Percentiles rank a stretch among this genome's conserved stretches.
Conservation (phyloP, 2,329 filamentous ascomycete species). For the Aureobasidium pullulans region DNA sequence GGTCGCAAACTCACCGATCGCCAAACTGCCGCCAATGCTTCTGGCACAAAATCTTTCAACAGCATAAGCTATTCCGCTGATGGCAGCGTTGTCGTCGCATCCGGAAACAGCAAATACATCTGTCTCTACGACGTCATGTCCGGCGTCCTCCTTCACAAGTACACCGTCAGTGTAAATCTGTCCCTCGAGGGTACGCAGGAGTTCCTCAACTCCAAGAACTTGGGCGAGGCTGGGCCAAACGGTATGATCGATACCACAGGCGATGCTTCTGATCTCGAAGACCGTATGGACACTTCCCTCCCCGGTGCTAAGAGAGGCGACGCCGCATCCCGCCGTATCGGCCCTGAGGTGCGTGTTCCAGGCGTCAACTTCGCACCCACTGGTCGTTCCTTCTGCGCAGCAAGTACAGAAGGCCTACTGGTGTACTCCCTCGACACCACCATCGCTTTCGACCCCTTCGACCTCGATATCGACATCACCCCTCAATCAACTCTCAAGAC, state of each 20-base stretch:
- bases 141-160: conserved; percentile 87
- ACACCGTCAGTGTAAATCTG: conserved; percentile 91
- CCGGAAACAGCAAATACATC: conserved; percentile 96
- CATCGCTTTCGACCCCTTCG: conserved; percentile 88
- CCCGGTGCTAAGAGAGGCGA: conserved; percentile 86
- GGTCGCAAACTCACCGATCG: conserved; percentile 84
- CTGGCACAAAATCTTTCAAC: conserved; percentile 84
- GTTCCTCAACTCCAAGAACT: conserved; percentile 83
- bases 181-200: conserved; percentile 94
- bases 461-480: conserved; percentile 89
- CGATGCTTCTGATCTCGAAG: conserved; percentile 82
- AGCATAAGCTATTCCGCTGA: conserved; percentile 88
- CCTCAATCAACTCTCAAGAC: conserved; percentile 63
- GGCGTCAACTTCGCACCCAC: conserved; percentile 83
- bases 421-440: conserved; percentile 85
- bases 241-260: conserved; percentile 82
- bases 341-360: conserved; percentile 77
- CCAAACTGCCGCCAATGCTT: conserved; percentile 80
- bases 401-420: conserved; percentile 86
- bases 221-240: conserved; percentile 82
- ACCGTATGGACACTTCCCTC: conserved; percentile 68
- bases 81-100: conserved; percentile 81
- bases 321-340: conserved; percentile 66
- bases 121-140: conserved; percentile 94
- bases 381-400: conserved; percentile 85